phyloP scores from a whole-genome alignment of 192 early-diverging fungal genomes.

The Coemansia aciculifera region DNA sequence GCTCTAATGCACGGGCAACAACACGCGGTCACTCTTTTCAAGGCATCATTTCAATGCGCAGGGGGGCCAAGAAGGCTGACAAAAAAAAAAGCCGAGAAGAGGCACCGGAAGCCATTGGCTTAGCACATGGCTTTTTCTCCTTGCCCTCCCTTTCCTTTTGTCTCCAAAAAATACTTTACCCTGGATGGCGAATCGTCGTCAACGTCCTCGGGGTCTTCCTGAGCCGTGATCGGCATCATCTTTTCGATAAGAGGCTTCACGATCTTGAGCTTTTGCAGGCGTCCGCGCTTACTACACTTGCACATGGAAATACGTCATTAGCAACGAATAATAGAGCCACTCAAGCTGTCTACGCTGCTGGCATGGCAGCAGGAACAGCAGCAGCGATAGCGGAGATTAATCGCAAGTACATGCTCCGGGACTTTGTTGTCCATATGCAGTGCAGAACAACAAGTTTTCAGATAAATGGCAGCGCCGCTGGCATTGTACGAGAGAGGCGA shows the following conservation, averaged over 20 bases:
- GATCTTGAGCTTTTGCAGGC: conserved; percentile 81
- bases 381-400: neutral
- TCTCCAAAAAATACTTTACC: conserved; percentile 17
- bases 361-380: neutral
- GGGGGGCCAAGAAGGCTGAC: neutral
- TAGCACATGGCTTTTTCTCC: neutral
- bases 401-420: neutral
- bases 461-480: neutral
- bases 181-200: conserved; percentile 83
- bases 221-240: conserved; percentile 80
- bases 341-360: neutral
- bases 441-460: neutral
- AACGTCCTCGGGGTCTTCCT: conserved; percentile 74
- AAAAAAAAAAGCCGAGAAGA: neutral
- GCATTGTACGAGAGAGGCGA: conserved; percentile 1
- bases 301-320: conserved; percentile 3
- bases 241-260: conserved; percentile 74
- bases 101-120: conserved; percentile 2
- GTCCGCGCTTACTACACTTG: conserved; percentile 68
- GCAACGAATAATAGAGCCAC: neutral
- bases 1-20: conserved; percentile 1
- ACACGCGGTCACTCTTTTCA: neutral
- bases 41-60: neutral
- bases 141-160: neutral
- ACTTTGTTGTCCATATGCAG: neutral